Evolutionary conservation across 768 basidiomycete species (phyloP).

Genomic region (Tylopilus intermedius): DNA sequence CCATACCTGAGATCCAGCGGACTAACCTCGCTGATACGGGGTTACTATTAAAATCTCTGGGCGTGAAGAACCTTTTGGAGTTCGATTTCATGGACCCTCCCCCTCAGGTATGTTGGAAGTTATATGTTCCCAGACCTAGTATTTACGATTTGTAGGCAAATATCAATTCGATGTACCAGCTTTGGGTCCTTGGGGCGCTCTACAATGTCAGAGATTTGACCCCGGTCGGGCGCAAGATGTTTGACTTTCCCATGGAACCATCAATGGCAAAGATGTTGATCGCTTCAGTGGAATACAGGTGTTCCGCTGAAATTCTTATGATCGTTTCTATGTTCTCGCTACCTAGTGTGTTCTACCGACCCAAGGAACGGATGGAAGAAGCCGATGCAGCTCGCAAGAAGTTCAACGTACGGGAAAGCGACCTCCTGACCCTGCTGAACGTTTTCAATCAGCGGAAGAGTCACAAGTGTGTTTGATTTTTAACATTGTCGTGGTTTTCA

Average conservation of each 20-base stretch:
- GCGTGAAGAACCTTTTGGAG: constrained; percentile 94
- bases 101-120: constrained; percentile 62
- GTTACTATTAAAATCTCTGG: constrained; percentile 87
- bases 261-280: constrained; percentile 99
- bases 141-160: constrained; percentile 57
- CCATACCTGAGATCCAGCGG: constrained; percentile 97
- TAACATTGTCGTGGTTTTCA: not conserved
- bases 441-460: constrained; percentile 98
- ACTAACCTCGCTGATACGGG: constrained; percentile 98
- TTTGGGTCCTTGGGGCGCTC: constrained; percentile 97
- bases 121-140: not conserved
- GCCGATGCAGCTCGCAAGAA: constrained; percentile 96
- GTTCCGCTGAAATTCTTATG: constrained; percentile 93
- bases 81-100: constrained; percentile 99
- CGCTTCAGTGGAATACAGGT: constrained; percentile 80
- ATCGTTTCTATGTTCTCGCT: constrained; percentile 99
- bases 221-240: constrained; percentile 90
- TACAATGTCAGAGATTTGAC: constrained; percentile 98
- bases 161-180: constrained; percentile 99
- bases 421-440: constrained; percentile 91
- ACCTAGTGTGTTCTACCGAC: constrained; percentile 95
- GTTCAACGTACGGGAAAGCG: constrained; percentile 97
- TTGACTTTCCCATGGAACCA: constrained; percentile 99
- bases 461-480: constrained; percentile 60
- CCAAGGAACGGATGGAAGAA: constrained; percentile 96